A percentile compares a stretch with the other conserved stretches of the same genome.
These are phyloP conservation scores for Curvularia spicifera DNA, from an alignment of 2,329 filamentous ascomycete genomes.

Conservation along the genomic window DNA sequence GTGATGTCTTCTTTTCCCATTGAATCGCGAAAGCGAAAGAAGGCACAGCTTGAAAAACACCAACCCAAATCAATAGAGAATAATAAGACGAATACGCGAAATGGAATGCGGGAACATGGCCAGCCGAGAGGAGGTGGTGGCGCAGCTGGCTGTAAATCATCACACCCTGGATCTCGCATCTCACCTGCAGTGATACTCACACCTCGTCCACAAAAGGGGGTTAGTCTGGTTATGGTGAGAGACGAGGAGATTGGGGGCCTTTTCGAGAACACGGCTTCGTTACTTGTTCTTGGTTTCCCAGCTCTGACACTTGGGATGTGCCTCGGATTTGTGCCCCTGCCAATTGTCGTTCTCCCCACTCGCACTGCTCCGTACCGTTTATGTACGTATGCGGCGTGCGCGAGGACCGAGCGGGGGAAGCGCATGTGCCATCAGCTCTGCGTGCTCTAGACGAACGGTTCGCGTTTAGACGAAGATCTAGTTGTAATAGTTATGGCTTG, in stretches of 20 bases:
- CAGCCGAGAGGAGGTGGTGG: background rate
- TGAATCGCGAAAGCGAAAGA: background rate
- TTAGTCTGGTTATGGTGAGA: background rate
- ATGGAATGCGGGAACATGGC: background rate
- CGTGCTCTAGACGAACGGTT: background rate
- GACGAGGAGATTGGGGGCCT: background rate
- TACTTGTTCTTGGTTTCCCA: background rate
- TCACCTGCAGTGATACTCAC: background rate
- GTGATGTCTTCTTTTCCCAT: background rate
- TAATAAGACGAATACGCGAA: background rate
- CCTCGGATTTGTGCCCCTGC: background rate
- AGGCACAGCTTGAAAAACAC: background rate
- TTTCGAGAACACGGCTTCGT: background rate
- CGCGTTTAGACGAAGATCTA: background rate
- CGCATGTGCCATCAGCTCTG: slow-evolving; percentile 1
- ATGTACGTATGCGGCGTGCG: background rate
- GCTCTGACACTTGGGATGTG: background rate
- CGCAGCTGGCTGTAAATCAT: slow-evolving; percentile 2
- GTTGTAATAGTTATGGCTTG: background rate
- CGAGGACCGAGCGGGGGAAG: background rate
- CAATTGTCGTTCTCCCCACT: slow-evolving; percentile 11
- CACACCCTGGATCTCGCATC: background rate
- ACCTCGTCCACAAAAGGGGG: background rate
- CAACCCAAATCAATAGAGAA: background rate
- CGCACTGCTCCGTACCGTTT: background rate